These are phyloP conservation scores for Odontarrhena argentea DNA, from an alignment of 345 rosid genomes.

Conservation along the genomic window DNA sequence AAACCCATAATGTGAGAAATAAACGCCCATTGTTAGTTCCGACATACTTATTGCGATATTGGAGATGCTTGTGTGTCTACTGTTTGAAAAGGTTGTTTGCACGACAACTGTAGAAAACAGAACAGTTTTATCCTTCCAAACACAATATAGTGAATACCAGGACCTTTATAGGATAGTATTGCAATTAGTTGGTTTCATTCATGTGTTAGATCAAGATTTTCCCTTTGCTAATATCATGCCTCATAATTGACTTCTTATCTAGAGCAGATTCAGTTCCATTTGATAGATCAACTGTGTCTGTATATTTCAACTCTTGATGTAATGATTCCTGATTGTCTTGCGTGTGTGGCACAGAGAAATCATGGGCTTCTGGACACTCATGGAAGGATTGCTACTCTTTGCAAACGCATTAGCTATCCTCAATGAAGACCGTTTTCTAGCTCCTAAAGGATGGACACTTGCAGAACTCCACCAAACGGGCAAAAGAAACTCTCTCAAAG, in stretches of 20 bases:
- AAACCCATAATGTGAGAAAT: neutral
- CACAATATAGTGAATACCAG: neutral
- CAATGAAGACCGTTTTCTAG: constrained; percentile 61
- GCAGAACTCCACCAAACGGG: constrained; percentile 48
- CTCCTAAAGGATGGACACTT: constrained; percentile 59
- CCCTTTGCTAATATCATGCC: neutral
- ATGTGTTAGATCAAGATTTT: constrained; percentile 1
- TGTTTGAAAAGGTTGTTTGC: neutral
- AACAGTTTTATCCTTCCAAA: neutral
- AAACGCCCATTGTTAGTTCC: neutral
- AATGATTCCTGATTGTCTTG: neutral
- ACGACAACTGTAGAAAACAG: neutral
- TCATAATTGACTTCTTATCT: neutral
- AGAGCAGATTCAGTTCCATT: neutral
- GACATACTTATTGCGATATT: neutral
- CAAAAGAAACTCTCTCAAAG: constrained; percentile 44
- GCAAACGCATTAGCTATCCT: constrained; percentile 61
- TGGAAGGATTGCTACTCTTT: constrained; percentile 52
- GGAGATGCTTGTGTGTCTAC: constrained; percentile 13
- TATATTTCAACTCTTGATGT: neutral
- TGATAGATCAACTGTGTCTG: neutral
- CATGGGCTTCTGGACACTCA: constrained; percentile 58
- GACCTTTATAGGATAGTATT: neutral
- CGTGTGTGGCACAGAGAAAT: constrained; percentile 5
- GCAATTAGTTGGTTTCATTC: constrained; percentile 15